These are phyloP conservation scores for Oenanthe sinensis DNA, from an alignment of 129 eudicot species.

Conservation along the genomic window DNA sequence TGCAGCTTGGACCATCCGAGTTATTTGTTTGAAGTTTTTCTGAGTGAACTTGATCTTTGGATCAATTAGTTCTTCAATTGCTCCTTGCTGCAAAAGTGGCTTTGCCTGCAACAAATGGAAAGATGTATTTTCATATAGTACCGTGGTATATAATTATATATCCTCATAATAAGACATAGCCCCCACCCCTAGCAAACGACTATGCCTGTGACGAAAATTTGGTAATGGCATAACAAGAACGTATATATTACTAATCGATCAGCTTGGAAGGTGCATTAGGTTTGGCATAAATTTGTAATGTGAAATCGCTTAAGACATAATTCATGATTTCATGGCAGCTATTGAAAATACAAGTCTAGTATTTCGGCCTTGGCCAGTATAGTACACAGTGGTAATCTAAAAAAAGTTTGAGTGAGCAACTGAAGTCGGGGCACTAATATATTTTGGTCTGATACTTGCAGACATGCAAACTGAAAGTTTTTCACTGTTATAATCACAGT, in stretches of 20 bases:
- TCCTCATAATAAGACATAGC: neutral
- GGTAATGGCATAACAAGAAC: neutral
- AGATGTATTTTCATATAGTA: neutral
- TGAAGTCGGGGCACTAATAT: neutral
- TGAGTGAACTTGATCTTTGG: conserved; percentile 46
- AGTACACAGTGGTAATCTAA: neutral
- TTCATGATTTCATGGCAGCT: neutral
- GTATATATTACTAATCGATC: neutral
- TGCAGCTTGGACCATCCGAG: conserved; percentile 79
- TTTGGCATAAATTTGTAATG: neutral
- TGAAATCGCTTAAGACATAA: neutral
- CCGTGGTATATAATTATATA: neutral
- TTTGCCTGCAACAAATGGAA: conserved; percentile 53
- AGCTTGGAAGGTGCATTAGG: neutral
- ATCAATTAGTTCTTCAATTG: conserved; percentile 55
- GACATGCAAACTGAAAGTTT: neutral
- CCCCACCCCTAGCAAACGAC: neutral
- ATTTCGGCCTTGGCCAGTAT: neutral
- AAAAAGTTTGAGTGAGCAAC: neutral
- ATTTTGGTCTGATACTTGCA: neutral
- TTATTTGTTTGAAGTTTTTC: conserved; percentile 44
- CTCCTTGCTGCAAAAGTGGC: conserved; percentile 71
- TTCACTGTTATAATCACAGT: neutral
- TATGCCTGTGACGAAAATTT: neutral
- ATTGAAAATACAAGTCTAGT: neutral